phyloP scores from a whole-genome alignment of 805 yeast genomes.

The Kazachstania psychrophila region DNA sequence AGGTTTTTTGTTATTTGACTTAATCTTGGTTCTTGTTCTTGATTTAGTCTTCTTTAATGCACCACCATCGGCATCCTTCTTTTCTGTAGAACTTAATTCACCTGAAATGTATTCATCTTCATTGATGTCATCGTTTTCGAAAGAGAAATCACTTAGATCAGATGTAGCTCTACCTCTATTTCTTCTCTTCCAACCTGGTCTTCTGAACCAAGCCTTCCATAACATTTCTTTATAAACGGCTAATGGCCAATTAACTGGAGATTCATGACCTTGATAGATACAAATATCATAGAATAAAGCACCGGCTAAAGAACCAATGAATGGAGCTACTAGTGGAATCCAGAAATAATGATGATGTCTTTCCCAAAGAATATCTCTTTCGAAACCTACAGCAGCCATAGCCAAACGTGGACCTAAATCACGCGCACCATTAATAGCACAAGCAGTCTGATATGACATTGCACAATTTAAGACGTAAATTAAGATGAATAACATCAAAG shows the following conservation, averaged over 20 bases:
- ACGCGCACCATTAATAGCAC: slow-evolving; percentile 46
- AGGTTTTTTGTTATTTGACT: slow-evolving; percentile 7
- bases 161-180: slow-evolving; percentile 21
- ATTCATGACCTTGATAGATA: slow-evolving; percentile 43
- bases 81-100: background rate
- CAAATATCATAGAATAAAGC: slow-evolving; percentile 44
- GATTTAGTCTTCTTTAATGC: background rate
- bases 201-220: slow-evolving; percentile 21
- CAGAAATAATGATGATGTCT: slow-evolving; percentile 39
- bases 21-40: slow-evolving; percentile 12
- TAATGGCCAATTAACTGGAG: slow-evolving; percentile 40
- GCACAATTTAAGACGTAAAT: slow-evolving; percentile 40
- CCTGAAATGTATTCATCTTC: background rate
- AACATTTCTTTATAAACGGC: slow-evolving; percentile 10
- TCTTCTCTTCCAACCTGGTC: slow-evolving; percentile 26
- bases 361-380: slow-evolving; percentile 32
- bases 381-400: slow-evolving; percentile 39
- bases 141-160: slow-evolving; percentile 24
- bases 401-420: slow-evolving; percentile 48
- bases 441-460: slow-evolving; percentile 45
- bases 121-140: slow-evolving; percentile 15
- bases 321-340: slow-evolving; percentile 46
- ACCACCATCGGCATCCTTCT: background rate
- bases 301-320: slow-evolving; percentile 40
- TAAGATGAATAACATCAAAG: slow-evolving; percentile 38